Evolutionary conservation across 257 asterid genomes (phyloP), one percentile per base, ranked within the genome.

Genomic region (Solanum sitiens): DNA sequence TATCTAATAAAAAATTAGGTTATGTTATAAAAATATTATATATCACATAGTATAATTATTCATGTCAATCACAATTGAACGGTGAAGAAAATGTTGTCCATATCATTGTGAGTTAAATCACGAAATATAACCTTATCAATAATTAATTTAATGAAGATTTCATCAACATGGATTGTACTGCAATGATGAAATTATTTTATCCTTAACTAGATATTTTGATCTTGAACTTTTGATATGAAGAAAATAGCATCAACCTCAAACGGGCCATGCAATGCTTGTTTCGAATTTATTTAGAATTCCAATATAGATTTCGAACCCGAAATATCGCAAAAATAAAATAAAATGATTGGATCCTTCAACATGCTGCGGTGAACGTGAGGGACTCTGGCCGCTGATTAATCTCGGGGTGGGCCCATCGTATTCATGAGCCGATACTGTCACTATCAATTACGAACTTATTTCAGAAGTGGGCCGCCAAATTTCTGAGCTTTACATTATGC

Each of bases 361-460:
- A 40, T 25, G 61, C 3, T 42, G 15, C 4, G 35, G 3, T 77
- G 63, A 44, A 7, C 32, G 84, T n/a, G 84, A 76, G n/a, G 2
- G 84, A 42, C 23, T 73, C 6, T 35, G 30, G 50, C 4, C 1
- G 50, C 8, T 77, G 15, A 77, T 42, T n/a, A 77, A 10, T 15
- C 32, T 42, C 3, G 13, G 30, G 6, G 85, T 80, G 85, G 85
- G 30, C 16, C 85, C 68, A 80, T 47, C 18, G 32, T 9, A 18
- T 80, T 27, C 44, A 59, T 44, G 89, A 83, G 71, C 87, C 88
- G 88, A 84, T 88, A 83, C 72, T 47, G 91, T 91, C 90, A 30
- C 73, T 35, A 25, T 90, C 91, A 65, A 30, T 16, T 30, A 2
- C 5, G 63, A 50, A 30, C 85, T 25, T 16, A 50, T 80, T 80